phyloP scores from a whole-genome alignment of 306 rosid species.

The Begonia peltatifolia region DNA sequence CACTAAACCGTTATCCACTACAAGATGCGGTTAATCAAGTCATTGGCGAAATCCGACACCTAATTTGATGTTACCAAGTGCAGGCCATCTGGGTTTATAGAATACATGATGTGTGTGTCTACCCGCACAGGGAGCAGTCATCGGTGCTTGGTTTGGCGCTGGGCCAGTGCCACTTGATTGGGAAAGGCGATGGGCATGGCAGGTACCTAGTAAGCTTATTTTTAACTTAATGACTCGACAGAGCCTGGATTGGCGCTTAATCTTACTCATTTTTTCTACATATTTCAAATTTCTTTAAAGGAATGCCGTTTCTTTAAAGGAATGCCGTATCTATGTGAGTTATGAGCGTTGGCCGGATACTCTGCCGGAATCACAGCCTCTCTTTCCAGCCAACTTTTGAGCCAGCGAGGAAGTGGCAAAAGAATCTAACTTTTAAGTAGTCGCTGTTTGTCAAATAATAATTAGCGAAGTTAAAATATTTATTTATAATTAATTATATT shows the following conservation, averaged over 20 bases:
- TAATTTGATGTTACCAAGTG: slow-evolving; percentile 6
- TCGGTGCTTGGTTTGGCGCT: slow-evolving; percentile 97
- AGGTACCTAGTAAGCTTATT: slow-evolving; percentile 24
- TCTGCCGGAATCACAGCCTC: slow-evolving; percentile 39
- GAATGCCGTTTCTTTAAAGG: slow-evolving; percentile 28
- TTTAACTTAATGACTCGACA: not conserved
- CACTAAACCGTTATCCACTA: no score
- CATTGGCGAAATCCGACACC: not conserved
- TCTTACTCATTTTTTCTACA: not conserved
- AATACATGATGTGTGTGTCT: slow-evolving; percentile 60
- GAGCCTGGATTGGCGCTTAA: not conserved
- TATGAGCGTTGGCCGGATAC: slow-evolving; percentile 59
- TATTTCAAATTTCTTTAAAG: no score
- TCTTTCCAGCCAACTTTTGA: slow-evolving; percentile 22
- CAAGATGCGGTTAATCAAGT: not conserved
- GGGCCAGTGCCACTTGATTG: slow-evolving; percentile 99
- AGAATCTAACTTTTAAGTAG: slow-evolving; percentile 24
- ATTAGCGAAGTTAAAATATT: no score
- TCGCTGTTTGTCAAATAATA: not conserved
- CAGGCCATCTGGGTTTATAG: slow-evolving; percentile 55
- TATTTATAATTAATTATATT: no score
- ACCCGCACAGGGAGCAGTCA: slow-evolving; percentile 77
- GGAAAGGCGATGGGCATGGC: slow-evolving; percentile 98
- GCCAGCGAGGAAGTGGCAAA: slow-evolving; percentile 28
- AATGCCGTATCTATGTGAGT: slow-evolving; percentile 88